Base-by-base conservation (phyloP, 2,329 filamentous ascomycete genomes). In the Pestalotiopsis sp. region DNA sequence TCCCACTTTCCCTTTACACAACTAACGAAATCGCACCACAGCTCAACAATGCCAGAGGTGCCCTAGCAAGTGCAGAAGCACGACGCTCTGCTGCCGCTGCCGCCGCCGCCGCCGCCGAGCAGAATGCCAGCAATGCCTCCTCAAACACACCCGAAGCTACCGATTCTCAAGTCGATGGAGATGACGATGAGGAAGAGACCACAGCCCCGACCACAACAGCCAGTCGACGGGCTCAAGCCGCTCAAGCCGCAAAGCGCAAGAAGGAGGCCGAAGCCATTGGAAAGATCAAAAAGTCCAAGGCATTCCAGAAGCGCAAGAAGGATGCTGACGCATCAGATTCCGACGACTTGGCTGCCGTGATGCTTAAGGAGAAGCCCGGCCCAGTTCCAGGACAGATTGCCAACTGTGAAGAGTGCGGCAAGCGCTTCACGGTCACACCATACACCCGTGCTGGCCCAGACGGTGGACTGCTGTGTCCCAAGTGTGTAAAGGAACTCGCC, bases 381-480 rank as follows among this genome's bases (percentile, higher is more conserved):
- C 90, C 90, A 1, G 77, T 91, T n/a, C 92, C 94, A 1, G 94
- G 93, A 2, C 95, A 98, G 78, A 88, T 95, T 75, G 94, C 92
- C 70, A 94, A 97, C 72, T 98, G 95, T 76, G 94, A 92, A 70
- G 81, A 90, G 3, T 98, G 95, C 78, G 85, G 87, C 57, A 97
- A 96, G 78, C 90, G 94, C 48, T 98, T 98, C 76, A 97, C 94
- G 0, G 94, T 98, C 58, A 98, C 95, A 0, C 87, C 93, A 0
- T 98, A 98, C 81, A 94, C 92, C 70, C 91, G 94, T 71, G 87
- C 90, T 35, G 94, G 92, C 0, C 92, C 93, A 0, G 85, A 91
- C n/a, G 94, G 94, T 3, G 94, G 94, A 17, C 83, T 98, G n/a
- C 83, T 98, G 1, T 98, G 95, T 76, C 85, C 86, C 3, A 89